Conservation (phyloP, 2,329 filamentous ascomycete genomes). For the Escovopsis sp. region DNA sequence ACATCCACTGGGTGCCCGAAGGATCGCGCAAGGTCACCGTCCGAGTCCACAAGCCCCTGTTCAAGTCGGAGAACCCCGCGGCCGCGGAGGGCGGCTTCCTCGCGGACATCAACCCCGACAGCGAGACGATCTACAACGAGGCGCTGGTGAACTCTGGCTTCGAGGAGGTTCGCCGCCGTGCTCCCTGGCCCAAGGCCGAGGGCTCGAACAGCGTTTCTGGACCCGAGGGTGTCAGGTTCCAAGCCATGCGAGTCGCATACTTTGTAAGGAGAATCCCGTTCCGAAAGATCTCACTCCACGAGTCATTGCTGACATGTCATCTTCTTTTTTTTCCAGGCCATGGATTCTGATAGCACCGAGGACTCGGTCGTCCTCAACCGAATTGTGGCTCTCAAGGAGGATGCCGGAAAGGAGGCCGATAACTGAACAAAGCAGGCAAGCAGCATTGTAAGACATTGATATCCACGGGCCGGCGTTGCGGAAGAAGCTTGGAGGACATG, state of each 20-base stretch:
- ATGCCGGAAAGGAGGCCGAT: conserved; percentile 18
- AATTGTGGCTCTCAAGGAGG: conserved; percentile 79
- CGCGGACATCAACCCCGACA: conserved; percentile 65
- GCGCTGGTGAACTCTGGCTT: conserved; percentile 70
- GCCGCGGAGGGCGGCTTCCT: conserved; percentile 64
- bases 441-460: background rate
- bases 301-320: background rate
- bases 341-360: conserved; percentile 60
- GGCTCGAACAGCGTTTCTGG: conserved; percentile 40
- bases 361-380: conserved; percentile 70
- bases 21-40: conserved; percentile 53
- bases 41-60: conserved; percentile 62
- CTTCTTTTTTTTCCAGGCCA: conserved; percentile 23
- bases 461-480: too few species aligned
- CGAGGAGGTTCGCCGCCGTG: conserved; percentile 53
- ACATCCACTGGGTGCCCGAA: conserved; percentile 70
- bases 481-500: too few species aligned
- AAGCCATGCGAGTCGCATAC: conserved; percentile 72
- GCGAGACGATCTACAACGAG: conserved; percentile 56
- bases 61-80: conserved; percentile 68
- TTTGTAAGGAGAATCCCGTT: conserved; percentile 35
- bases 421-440: background rate
- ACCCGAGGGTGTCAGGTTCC: conserved; percentile 65
- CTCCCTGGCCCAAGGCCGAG: conserved; percentile 67
- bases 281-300: background rate